Conservation (phyloP, 75 land plant genomes). For the Larix kaempferi region DNA sequence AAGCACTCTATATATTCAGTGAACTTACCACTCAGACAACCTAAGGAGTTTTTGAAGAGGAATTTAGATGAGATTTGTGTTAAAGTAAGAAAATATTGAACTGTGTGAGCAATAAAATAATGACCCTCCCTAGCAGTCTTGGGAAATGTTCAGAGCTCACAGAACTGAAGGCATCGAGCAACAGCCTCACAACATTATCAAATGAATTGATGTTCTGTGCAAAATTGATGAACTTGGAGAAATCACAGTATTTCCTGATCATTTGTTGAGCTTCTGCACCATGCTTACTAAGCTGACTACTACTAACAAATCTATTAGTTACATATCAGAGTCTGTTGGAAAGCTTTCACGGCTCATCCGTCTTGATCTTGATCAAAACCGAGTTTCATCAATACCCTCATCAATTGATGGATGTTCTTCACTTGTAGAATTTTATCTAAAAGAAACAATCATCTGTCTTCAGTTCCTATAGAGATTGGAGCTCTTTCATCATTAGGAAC, state of each 20-base stretch:
- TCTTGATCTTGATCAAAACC: conserved; percentile 82
- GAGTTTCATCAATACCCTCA: conserved; percentile 72
- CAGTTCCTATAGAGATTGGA: conserved; percentile 71
- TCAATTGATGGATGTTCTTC: conserved; percentile 70
- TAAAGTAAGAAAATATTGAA: too few species aligned
- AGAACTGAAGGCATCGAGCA: conserved; percentile 79
- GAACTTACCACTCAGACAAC: too few species aligned
- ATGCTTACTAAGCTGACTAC: conserved; percentile 83
- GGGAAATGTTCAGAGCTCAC: too few species aligned
- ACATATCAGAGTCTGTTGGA: conserved; percentile 76
- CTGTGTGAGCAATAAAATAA: too few species aligned
- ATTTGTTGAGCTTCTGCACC: conserved; percentile 53
- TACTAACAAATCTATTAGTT: conserved; percentile 55
- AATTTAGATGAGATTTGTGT: too few species aligned
- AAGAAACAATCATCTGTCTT: conserved; percentile 77
- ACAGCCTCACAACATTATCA: conserved; percentile 57
- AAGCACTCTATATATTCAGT: too few species aligned
- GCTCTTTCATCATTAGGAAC: conserved; percentile 59
- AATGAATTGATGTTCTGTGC: conserved; percentile 64
- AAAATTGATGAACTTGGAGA: conserved; percentile 67
- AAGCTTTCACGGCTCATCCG: conserved; percentile 74
- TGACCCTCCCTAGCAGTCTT: too few species aligned
- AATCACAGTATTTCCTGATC: conserved; percentile 42
- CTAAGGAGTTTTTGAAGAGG: too few species aligned
- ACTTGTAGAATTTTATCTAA: conserved; percentile 73